A percentile compares a stretch with the other conserved stretches of the same genome.
Conservation (phyloP, 768 basidiomycete species). For the Lactifluus subvellereus region DNA sequence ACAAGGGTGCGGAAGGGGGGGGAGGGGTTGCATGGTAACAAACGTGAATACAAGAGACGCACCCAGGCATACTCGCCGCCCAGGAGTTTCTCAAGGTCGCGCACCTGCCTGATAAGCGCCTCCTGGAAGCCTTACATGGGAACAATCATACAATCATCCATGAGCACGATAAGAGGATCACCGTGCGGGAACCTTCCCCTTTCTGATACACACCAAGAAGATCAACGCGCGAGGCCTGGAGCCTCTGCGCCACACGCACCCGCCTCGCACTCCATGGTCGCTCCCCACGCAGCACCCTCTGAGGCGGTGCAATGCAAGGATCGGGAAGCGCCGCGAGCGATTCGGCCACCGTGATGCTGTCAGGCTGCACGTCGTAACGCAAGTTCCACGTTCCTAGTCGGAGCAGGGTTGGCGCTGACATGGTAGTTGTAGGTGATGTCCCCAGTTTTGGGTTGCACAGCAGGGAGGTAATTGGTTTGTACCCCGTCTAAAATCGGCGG, state of each 20-base stretch:
- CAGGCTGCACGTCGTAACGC: slow-evolving; percentile 48
- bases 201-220: slow-evolving; percentile 34
- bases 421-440: background rate
- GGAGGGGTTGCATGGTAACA: background rate
- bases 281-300: slow-evolving; percentile 34
- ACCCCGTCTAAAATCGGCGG: too few species aligned
- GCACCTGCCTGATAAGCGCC: slow-evolving; percentile 50
- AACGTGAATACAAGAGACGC: slow-evolving; percentile 18
- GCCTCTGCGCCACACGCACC: slow-evolving; percentile 42
- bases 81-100: slow-evolving; percentile 48
- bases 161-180: background rate
- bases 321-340: slow-evolving; percentile 40
- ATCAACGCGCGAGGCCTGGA: slow-evolving; percentile 37
- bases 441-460: background rate
- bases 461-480: background rate
- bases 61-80: slow-evolving; percentile 52
- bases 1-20: background rate
- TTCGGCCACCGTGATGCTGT: slow-evolving; percentile 44
- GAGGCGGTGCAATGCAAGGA: slow-evolving; percentile 36
- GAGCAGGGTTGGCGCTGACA: background rate
- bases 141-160: background rate
- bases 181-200: background rate
- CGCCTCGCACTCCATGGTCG: slow-evolving; percentile 51
- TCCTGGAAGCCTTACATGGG: slow-evolving; percentile 43
- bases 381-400: slow-evolving; percentile 45